Base-by-base conservation (phyloP, 2,329 filamentous ascomycete species). In the Botrytis elliptica region DNA sequence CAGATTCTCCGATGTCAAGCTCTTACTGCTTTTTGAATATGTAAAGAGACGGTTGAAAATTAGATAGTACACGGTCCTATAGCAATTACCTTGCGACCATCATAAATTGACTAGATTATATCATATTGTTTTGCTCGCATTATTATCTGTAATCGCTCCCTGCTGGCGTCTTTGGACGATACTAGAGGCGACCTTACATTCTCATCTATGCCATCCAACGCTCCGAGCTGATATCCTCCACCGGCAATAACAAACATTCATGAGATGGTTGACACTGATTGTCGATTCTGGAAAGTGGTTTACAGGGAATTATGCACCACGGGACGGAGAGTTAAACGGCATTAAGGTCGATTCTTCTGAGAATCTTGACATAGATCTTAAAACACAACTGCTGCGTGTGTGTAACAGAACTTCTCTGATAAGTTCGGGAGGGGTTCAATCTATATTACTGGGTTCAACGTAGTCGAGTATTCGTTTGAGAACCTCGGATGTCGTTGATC, bases 31-130 rank as follows among this genome's bases (percentile, higher is more conserved):
- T 64, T 18, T 16, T 20, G 8, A 44, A 62, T 40, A 40, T 16
- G 22, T n/a, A 16, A 62, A 3, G 33, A 40, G 36, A 16, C 3
- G 2, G 3, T 10, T 62, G 33, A 12, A 18, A 40, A 40, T 62
- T 7, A 8, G 0, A 38, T 38, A 4, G 14, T 36, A 33, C 29
- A 9, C 8, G 3, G 7, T 6, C 18, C 3, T 22, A 14, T 20
- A n/a, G n/a, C 29, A 59, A 6, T 29, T 59, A 20, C 5, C 3
- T 36, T 22, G 18, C 29, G 0, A 12, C 20, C 33, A 60, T 60
- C 10, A 60, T 9, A 22, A 22, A 4, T 25, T 20, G 20, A 22
- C 4, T 2, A 33, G 16, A 33, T 7, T 36, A 14, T 5, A 33
- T 7, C 22, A 14, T 5, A 60, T 60, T 60, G 0, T 33, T 22